Evolutionary conservation across 208 protist genomes (phyloP).

Genomic region (Leishmania aethiopica): DNA sequence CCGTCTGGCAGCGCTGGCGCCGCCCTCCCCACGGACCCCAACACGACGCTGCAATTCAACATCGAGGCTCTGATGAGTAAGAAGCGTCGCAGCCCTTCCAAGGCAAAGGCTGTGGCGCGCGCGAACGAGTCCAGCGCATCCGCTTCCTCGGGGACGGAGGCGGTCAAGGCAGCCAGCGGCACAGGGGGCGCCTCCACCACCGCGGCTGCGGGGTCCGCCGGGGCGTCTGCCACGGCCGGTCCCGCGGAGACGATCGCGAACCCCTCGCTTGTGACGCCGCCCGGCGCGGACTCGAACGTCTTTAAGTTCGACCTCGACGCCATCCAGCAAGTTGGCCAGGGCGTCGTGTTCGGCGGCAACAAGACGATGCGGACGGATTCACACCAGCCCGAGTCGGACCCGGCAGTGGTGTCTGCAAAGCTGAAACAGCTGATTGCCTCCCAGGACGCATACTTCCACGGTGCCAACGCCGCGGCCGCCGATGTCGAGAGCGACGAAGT

Average conservation of each 20-base stretch:
- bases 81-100: constrained; percentile 39
- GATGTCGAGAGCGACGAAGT: constrained; percentile 9
- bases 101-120: constrained; percentile 20
- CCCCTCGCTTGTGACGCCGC: constrained; percentile 33
- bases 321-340: constrained; percentile 82
- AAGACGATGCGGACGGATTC: constrained; percentile 72
- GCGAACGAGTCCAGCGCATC: constrained; percentile 7
- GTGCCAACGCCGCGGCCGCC: not conserved
- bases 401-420: constrained; percentile 45
- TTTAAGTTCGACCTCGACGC: constrained; percentile 88
- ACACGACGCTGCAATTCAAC: constrained; percentile 47
- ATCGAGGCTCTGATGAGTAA: constrained; percentile 50
- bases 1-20: constrained; percentile 15
- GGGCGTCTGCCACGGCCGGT: constrained; percentile 6
- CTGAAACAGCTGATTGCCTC: constrained; percentile 38
- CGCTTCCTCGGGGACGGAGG: constrained; percentile 7
- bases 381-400: constrained; percentile 49
- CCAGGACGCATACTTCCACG: constrained; percentile 20
- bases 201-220: constrained; percentile 3
- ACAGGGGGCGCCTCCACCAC: constrained; percentile 9
- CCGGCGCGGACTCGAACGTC: constrained; percentile 64
- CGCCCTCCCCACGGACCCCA: constrained; percentile 31
- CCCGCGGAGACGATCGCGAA: constrained; percentile 20
- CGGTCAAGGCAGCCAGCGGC: not conserved
- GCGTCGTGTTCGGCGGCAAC: constrained; percentile 75